These are phyloP conservation scores for Claviceps sp. DNA, from an alignment of 2,329 filamentous ascomycete species.

Conservation along the genomic window DNA sequence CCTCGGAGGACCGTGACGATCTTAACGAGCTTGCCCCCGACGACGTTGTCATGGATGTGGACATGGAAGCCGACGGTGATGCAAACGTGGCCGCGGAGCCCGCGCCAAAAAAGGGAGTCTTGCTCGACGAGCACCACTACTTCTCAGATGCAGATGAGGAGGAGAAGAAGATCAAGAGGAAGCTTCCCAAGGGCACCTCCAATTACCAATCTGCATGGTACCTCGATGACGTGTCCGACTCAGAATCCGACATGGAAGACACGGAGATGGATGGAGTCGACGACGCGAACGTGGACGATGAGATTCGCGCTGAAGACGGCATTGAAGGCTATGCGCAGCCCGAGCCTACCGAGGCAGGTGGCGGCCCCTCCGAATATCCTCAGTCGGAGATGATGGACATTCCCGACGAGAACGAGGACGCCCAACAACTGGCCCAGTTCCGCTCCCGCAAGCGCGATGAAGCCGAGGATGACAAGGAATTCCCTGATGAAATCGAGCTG, in stretches of 20 bases:
- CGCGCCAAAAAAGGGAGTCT: constrained; percentile 64
- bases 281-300: constrained; percentile 40
- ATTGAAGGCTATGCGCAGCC: constrained; percentile 53
- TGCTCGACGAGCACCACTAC: constrained; percentile 95
- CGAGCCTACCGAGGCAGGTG: constrained; percentile 61
- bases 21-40: constrained; percentile 76
- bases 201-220: constrained; percentile 94
- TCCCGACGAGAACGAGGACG: constrained; percentile 68
- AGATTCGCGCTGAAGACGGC: constrained; percentile 68
- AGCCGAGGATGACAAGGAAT: constrained; percentile 81
- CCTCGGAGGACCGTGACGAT: constrained; percentile 70
- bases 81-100: constrained; percentile 15
- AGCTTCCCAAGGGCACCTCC: constrained; percentile 80
- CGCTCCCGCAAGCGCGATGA: constrained; percentile 66
- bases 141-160: constrained; percentile 74
- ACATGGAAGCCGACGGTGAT: constrained; percentile 33
- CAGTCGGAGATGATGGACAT: constrained; percentile 86
- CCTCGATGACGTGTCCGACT: constrained; percentile 65
- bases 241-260: constrained; percentile 72
- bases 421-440: constrained; percentile 68
- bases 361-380: constrained; percentile 74
- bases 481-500: constrained; percentile 93
- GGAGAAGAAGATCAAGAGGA: constrained; percentile 44
- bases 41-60: constrained; percentile 59
- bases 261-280: constrained; percentile 39